These are phyloP conservation scores for Huntiella omanensis DNA, from an alignment of 2,329 filamentous ascomycete species.

Conservation along the genomic window DNA sequence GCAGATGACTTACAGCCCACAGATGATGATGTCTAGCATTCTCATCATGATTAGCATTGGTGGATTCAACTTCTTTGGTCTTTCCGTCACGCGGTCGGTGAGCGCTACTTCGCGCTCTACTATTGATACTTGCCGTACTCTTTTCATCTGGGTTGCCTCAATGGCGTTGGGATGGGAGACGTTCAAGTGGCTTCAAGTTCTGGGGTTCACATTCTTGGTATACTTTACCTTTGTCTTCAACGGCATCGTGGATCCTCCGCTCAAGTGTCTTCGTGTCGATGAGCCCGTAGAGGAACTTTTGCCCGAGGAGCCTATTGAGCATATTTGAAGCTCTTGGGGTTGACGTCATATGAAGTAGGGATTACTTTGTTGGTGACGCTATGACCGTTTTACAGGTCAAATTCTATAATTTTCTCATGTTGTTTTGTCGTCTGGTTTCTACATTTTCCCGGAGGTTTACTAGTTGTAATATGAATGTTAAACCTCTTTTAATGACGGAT, in stretches of 20 bases:
- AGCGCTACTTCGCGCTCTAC: slow-evolving; percentile 87
- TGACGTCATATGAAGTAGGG: not conserved
- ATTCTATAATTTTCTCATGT: not conserved
- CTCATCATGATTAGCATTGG: slow-evolving; percentile 96
- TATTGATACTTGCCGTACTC: slow-evolving; percentile 89
- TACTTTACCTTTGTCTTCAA: slow-evolving; percentile 97
- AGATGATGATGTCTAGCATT: slow-evolving; percentile 58
- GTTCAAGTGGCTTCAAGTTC: slow-evolving; percentile 92
- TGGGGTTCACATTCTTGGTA: slow-evolving; percentile 73
- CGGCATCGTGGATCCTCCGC: slow-evolving; percentile 69
- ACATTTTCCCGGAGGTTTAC: too few species aligned
- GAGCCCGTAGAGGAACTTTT: slow-evolving; percentile 45
- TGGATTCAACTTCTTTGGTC: slow-evolving; percentile 96
- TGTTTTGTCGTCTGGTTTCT: not conserved
- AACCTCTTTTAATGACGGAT: too few species aligned
- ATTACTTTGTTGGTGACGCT: not conserved
- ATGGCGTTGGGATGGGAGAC: slow-evolving; percentile 87
- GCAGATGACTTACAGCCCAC: slow-evolving; percentile 53
- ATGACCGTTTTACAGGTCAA: not conserved
- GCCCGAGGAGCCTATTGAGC: slow-evolving; percentile 71
- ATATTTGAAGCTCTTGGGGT: slow-evolving; percentile 20
- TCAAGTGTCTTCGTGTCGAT: slow-evolving; percentile 43
- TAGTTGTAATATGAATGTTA: too few species aligned
- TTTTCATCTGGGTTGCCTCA: slow-evolving; percentile 96
- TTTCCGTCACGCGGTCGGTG: slow-evolving; percentile 76